Base-by-base conservation (phyloP, 352 stramenopile species). In the Phytophthora vignae region DNA sequence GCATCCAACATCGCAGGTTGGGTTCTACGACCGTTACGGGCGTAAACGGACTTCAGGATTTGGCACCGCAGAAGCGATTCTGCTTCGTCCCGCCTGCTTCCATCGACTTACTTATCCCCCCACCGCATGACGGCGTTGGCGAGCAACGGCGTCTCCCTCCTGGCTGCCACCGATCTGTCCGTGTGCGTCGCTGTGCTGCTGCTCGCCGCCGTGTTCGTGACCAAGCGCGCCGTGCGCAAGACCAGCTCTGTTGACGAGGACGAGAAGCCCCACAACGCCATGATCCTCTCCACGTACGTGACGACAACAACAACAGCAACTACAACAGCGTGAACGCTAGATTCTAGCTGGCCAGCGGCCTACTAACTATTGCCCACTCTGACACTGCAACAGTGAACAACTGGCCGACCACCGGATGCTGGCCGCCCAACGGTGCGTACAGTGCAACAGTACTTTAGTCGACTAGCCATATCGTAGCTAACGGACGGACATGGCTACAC, bases 131-230 rank as follows among this genome's bases (percentile, higher is more conserved):
- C 31, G 38, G 59, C 59, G 21, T 19, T 74, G 22, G 42, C 50
- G 6, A 27, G 36, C 25, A 52, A 60, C 42, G 44, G 40, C 42
- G 62, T 54, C 15, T 69, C 59, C 6, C 50, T 72, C 19, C 42
- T 76, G 55, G 53, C 60, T 11, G 60, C 56, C 29, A 65, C 25
- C 59, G 71, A 78, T 48, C 11, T 72, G 15, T 70, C 49, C 49
- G 54, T 69, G 27, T 79, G 73, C 57, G 74, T 64, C 49, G 71
- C 60, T 33, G 53, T 79, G 48, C 68, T 82, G 61, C 49, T 82
- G 5, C 44, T 76, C 15, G 61, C 61, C 9, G 62, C 64, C 53
- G 55, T 73, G 6, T 29, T 71, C 31, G 29, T 82, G 52, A 65
- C 48, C 42, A 69, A 40, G 54, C 65, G 58, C 17, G 33, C 42